phyloP scores from a whole-genome alignment of 805 yeast genomes.

The Monosporozyma unispora region DNA sequence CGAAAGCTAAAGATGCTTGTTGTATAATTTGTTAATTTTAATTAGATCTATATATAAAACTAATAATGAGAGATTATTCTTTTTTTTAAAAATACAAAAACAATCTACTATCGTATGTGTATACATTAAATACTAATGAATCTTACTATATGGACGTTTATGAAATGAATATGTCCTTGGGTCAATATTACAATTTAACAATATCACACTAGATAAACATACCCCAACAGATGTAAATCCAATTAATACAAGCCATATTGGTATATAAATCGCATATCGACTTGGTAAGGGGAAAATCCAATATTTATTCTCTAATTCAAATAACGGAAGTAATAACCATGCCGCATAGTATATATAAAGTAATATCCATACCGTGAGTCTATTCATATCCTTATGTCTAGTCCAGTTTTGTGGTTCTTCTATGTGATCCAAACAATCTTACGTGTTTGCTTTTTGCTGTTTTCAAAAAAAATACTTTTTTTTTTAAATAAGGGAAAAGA shows the following conservation, averaged over 20 bases:
- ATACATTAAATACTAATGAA: background rate
- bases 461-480: too few species aligned
- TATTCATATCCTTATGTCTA: conserved; percentile 17
- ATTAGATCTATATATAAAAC: too few species aligned
- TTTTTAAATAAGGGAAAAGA: too few species aligned
- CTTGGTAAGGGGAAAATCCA: conserved; percentile 26
- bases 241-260: conserved; percentile 20
- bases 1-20: background rate
- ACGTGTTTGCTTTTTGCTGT: too few species aligned
- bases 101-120: too few species aligned
- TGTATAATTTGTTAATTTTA: background rate
- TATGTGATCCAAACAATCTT: too few species aligned
- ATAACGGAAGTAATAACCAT: conserved; percentile 28
- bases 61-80: too few species aligned
- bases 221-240: conserved; percentile 25
- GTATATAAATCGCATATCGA: conserved; percentile 24
- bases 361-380: conserved; percentile 15
- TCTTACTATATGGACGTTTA: background rate
- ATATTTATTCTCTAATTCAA: conserved; percentile 15
- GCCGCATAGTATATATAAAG: conserved; percentile 20
- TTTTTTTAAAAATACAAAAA: too few species aligned
- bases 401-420: too few species aligned
- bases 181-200: conserved; percentile 6
- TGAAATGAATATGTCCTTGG: background rate
- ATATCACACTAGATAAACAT: conserved; percentile 17